Conservation (phyloP, 371 early-diverging fungal species). For the Coemansia sp. region DNA sequence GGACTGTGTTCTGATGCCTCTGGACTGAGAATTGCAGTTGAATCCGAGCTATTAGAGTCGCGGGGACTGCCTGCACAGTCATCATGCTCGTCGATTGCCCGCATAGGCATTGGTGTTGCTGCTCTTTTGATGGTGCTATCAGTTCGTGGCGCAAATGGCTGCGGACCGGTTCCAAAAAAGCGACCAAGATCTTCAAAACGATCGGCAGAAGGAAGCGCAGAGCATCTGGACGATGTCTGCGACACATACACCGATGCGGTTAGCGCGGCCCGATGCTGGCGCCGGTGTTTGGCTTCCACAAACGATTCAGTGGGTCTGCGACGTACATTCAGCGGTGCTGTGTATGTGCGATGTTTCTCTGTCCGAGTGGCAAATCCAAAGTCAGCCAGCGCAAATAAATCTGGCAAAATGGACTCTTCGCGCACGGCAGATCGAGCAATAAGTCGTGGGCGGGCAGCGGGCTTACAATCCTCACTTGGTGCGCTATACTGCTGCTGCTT, state of each 20-base stretch:
- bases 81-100: not conserved
- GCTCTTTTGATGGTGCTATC: not conserved
- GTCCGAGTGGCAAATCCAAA: conserved; percentile 8
- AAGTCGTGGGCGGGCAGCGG: conserved; percentile 7
- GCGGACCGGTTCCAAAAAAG: not conserved
- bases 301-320: conserved; percentile 17
- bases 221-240: not conserved
- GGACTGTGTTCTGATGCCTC: conserved; percentile 6
- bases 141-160: not conserved
- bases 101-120: not conserved
- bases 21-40: conserved; percentile 10
- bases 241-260: conserved; percentile 15
- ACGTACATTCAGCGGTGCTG: not conserved
- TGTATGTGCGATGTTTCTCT: not conserved
- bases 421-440: conserved; percentile 43
- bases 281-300: conserved; percentile 1
- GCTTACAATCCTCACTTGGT: not conserved
- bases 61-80: conserved; percentile 2
- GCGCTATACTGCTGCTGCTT: conserved; percentile 1
- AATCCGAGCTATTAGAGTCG: conserved; percentile 12
- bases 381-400: conserved; percentile 37
- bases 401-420: conserved; percentile 32
- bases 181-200: not conserved
- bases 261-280: conserved; percentile 2
- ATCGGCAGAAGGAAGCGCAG: not conserved